Percentiles rank a stretch among this genome's conserved stretches.
Evolutionary conservation across 192 early-diverging fungal genomes (phyloP).

Genomic region (Backusella parvicylindrica): DNA sequence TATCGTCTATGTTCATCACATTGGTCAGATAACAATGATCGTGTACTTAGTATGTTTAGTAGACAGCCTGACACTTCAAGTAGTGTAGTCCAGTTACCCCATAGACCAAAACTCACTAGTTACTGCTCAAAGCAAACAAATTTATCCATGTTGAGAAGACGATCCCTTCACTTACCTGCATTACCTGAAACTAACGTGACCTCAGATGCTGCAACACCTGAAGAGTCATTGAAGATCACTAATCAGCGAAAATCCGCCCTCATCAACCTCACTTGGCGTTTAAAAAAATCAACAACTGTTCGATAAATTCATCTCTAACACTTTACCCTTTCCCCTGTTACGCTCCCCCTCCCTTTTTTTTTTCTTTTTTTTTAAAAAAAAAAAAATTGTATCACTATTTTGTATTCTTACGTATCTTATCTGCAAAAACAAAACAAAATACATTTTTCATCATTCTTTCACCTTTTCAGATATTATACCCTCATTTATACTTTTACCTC

Average conservation of each 20-base stretch:
- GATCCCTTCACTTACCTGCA: neutral
- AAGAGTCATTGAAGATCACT: neutral
- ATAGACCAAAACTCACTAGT: neutral
- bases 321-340: neutral
- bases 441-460: neutral
- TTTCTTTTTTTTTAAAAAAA: neutral
- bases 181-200: slow-evolving; percentile 1
- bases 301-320: neutral
- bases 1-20: slow-evolving; percentile 71
- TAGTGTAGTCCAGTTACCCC: neutral
- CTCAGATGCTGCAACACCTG: neutral
- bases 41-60: slow-evolving; percentile 57
- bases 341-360: neutral
- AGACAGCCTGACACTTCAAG: neutral
- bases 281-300: neutral
- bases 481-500: neutral
- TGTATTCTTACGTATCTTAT: neutral
- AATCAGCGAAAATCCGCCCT: neutral
- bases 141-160: neutral
- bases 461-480: neutral
- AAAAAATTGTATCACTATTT: neutral
- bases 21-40: slow-evolving; percentile 66
- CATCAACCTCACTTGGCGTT: neutral
- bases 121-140: neutral
- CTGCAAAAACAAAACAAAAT: slow-evolving; percentile 2